Evolutionary conservation across 179 eudicot genomes (phyloP).

Genomic region (Silene coronaria): DNA sequence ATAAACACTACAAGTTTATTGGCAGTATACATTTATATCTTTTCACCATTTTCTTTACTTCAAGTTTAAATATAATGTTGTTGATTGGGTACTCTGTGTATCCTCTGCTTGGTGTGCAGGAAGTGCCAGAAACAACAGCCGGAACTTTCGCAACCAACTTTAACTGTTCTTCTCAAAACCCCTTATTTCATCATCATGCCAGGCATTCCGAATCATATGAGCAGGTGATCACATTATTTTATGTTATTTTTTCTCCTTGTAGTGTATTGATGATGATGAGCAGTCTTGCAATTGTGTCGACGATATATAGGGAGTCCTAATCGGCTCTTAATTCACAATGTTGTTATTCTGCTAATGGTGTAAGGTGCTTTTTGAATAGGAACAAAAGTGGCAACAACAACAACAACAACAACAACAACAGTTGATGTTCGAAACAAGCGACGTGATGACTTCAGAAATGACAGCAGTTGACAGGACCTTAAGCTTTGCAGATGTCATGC

Average conservation of each 20-base stretch:
- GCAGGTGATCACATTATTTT: conserved; percentile 3
- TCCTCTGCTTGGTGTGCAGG: conserved; percentile 32
- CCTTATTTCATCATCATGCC: conserved; percentile 26
- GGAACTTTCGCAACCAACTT: conserved; percentile 19
- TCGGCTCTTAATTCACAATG: no score
- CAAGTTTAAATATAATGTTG: conserved; percentile 19
- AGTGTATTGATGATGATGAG: no score
- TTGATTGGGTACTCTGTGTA: conserved; percentile 19
- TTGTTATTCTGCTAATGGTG: no score
- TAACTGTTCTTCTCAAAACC: conserved; percentile 27
- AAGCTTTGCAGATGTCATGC: conserved; percentile 82
- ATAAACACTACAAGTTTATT: not conserved
- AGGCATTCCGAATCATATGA: conserved; percentile 15
- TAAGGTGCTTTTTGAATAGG: conserved; percentile 9
- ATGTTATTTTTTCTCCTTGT: no score
- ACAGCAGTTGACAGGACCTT: conserved; percentile 26
- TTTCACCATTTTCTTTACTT: not conserved
- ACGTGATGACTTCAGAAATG: conserved; percentile 11
- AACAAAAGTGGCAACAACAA: conserved; percentile 18
- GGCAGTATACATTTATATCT: no score
- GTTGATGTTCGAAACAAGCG: conserved; percentile 16
- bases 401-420: conserved; percentile 16
- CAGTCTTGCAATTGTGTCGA: no score
- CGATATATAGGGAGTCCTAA: no score
- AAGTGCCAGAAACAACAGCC: conserved; percentile 23